A percentile compares a stretch with the other conserved stretches of the same genome.
These are phyloP conservation scores for Globisporangium spinosum DNA, from an alignment of 352 stramenopile genomes.

Conservation along the genomic window DNA sequence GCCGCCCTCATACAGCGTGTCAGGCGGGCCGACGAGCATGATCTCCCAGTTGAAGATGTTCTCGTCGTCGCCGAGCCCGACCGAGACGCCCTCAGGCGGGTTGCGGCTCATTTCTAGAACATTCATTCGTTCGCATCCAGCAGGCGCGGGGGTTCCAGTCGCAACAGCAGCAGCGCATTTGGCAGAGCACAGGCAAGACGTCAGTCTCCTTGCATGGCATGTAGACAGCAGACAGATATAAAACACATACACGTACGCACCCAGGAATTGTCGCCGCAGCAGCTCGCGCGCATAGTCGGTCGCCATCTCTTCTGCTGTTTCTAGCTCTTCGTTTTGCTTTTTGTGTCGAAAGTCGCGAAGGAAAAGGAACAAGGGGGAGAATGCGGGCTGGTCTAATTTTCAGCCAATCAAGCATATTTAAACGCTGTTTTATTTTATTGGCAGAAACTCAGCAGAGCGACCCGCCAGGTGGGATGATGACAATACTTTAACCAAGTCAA, in stretches of 20 bases:
- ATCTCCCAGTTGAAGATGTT: constrained; percentile 99
- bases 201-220: neutral
- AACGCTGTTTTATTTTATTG: too few species aligned
- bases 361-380: constrained; percentile 4
- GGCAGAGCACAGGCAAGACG: neutral
- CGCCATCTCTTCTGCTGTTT: constrained; percentile 22
- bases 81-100: constrained; percentile 97
- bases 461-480: neutral
- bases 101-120: constrained; percentile 96
- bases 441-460: neutral
- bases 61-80: constrained; percentile 95
- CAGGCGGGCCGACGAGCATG: constrained; percentile 94
- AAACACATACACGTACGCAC: constrained; percentile 28
- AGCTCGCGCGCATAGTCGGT: constrained; percentile 80
- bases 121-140: neutral
- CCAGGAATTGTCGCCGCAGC: constrained; percentile 75
- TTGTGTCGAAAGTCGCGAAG: constrained; percentile 7
- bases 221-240: neutral
- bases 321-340: constrained; percentile 17
- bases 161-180: neutral
- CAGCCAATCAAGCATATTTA: neutral
- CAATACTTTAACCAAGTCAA: constrained; percentile 11
- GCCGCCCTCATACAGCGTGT: constrained; percentile 94
- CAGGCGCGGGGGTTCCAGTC: neutral
- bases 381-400: neutral